Percentiles rank a stretch among this genome's conserved stretches.
Evolutionary conservation across 192 early-diverging fungal species (phyloP).

Genomic region (Chytriomyces sp.): DNA sequence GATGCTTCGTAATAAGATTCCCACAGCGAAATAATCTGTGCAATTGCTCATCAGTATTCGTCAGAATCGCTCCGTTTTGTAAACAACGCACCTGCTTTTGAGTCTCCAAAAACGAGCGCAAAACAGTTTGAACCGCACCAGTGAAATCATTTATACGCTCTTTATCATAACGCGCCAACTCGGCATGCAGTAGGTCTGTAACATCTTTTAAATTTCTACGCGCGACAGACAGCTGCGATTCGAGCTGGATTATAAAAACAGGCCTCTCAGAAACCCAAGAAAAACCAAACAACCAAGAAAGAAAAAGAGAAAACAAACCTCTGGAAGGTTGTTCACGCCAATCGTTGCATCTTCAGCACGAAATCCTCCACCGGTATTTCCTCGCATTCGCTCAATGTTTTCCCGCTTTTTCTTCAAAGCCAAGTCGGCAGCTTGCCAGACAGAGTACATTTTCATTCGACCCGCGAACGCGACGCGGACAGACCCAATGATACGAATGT

Average conservation of each 20-base stretch:
- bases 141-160: constrained; percentile 83
- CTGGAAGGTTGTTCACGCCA: constrained; percentile 28
- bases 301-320: not conserved
- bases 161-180: constrained; percentile 80
- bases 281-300: not conserved
- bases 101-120: constrained; percentile 76
- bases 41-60: not conserved
- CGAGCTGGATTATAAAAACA: not conserved
- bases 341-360: constrained; percentile 2
- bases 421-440: constrained; percentile 70
- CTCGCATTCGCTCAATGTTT: constrained; percentile 10
- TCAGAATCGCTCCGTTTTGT: not conserved
- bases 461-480: constrained; percentile 82
- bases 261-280: not conserved
- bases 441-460: constrained; percentile 68
- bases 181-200: constrained; percentile 69
- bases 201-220: constrained; percentile 78
- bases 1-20: constrained; percentile 27
- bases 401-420: constrained; percentile 74
- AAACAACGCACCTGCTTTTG: constrained; percentile 73
- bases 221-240: constrained; percentile 12
- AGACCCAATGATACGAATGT: constrained; percentile 83
- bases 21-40: constrained; percentile 21
- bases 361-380: not conserved
- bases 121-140: constrained; percentile 70